These are phyloP conservation scores for Alternaria solani DNA, from an alignment of 2,329 filamentous ascomycete genomes.

Conservation along the genomic window DNA sequence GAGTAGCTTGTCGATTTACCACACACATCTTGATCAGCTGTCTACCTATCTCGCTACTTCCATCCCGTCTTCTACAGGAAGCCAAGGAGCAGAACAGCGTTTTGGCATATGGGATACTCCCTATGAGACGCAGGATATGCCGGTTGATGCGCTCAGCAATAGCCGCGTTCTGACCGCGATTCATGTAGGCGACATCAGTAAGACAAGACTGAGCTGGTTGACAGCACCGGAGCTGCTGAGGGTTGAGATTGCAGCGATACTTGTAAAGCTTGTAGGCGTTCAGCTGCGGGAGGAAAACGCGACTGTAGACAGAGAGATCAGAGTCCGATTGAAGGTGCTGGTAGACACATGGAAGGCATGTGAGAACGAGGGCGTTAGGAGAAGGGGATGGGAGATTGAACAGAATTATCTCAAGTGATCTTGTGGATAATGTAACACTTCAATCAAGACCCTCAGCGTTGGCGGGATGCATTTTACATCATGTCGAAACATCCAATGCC, in stretches of 20 bases:
- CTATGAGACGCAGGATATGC: neutral
- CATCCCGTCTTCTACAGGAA: neutral
- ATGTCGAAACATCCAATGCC: neutral
- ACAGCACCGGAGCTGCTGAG: constrained; percentile 31
- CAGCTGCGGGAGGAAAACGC: neutral
- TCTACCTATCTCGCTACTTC: constrained; percentile 6
- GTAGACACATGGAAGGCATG: constrained; percentile 28
- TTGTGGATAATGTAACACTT: neutral
- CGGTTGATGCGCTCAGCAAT: constrained; percentile 16
- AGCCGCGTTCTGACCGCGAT: constrained; percentile 25
- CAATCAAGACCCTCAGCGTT: neutral
- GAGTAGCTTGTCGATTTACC: constrained; percentile 23
- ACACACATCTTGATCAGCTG: constrained; percentile 22
- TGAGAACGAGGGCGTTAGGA: constrained; percentile 40
- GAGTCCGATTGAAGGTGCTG: constrained; percentile 16
- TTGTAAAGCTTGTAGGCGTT: constrained; percentile 15
- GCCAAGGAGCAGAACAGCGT: neutral
- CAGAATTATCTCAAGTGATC: neutral
- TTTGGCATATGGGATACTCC: neutral
- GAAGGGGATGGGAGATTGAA: constrained; percentile 16
- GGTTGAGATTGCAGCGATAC: constrained; percentile 33
- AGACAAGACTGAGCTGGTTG: constrained; percentile 32
- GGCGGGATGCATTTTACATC: neutral
- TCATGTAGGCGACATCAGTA: constrained; percentile 34
- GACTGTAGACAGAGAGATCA: constrained; percentile 3